Evolutionary conservation across 176 grass and related monocot species (phyloP), one percentile per base, ranked within the genome.

Genomic region (Chrysopogon serrulatus): DNA sequence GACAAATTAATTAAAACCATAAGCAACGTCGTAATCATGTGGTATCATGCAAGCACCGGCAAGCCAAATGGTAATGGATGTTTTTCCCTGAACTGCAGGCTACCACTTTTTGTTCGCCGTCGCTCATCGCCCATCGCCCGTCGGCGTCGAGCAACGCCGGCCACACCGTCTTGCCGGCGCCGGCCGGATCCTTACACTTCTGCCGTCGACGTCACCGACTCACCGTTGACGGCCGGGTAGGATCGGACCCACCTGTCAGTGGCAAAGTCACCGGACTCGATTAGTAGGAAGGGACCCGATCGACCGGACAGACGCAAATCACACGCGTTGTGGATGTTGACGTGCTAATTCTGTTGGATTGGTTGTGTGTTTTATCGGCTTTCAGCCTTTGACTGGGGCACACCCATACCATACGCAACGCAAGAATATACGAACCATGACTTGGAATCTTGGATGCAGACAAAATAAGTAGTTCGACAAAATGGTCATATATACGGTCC

Each of bases 11-110:
- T n/a, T n/a, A n/a, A 23, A 54, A 57, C 53, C 53, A 57, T 17
- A n/a, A 59, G 33, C 32, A 4, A 39, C 21, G 26, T 10, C 5
- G 11, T 39, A 54, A 76, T 76, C 49, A 59, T 57, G 33, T 7
- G 18, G 41, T 18, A 72, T 72, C 15, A 61, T 77, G 23, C 24
- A n/a, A 42, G 41, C 61, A 35, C 44, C 42, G 0, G 42, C 61
- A 8, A 66, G 18, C n/a, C 28, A 8, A 40, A 40, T 8, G 44
- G 35, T 80, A 68, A 26, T 54, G 43, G 53, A 81, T 68, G 30
- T 39, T 80, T 67, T 67, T 67, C 64, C 78, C 78, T 54, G 8
- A 56, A 56, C 33, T 2, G 79, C 34, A 69, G 79, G 65, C 27
- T 23, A 5, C 12, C 53, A 41, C 6, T 59, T n/a, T 3, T 76